phyloP scores from a whole-genome alignment of 2,329 filamentous ascomycete species.

The Curvularia eragrostidis region DNA sequence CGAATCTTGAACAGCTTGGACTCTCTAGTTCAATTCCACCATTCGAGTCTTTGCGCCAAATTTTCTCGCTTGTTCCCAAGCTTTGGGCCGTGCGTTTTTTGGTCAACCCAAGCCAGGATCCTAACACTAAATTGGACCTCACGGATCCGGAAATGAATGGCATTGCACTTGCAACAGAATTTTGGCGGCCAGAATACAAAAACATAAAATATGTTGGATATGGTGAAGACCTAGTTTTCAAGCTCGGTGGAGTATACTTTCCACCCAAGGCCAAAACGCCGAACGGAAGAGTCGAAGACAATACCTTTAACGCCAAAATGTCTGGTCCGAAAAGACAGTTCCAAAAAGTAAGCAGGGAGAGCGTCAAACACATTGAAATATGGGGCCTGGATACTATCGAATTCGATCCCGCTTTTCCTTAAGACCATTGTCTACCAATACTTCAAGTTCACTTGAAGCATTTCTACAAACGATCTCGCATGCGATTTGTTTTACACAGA shows the following conservation, averaged over 20 bases:
- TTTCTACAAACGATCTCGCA: not conserved
- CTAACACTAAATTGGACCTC: conserved; percentile 32
- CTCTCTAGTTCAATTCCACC: conserved; percentile 63
- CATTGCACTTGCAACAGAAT: conserved; percentile 43
- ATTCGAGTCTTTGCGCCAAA: conserved; percentile 43
- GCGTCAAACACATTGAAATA: conserved; percentile 53
- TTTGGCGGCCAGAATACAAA: conserved; percentile 45
- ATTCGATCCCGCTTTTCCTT: conserved; percentile 40
- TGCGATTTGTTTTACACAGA: no score
- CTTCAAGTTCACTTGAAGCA: not conserved
- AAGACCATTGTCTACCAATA: not conserved
- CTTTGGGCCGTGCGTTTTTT: conserved; percentile 53
- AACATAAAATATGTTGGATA: conserved; percentile 51
- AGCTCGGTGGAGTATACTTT: conserved; percentile 43
- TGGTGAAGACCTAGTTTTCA: conserved; percentile 47
- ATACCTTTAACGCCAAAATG: conserved; percentile 35
- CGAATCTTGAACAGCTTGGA: conserved; percentile 65
- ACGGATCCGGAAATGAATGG: conserved; percentile 43
- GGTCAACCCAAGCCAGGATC: conserved; percentile 33
- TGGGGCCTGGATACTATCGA: conserved; percentile 53
- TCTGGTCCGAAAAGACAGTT: conserved; percentile 43
- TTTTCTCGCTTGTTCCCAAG: conserved; percentile 50
- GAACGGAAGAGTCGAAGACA: conserved; percentile 23
- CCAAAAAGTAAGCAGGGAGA: conserved; percentile 40
- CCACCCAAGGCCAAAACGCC: conserved; percentile 24